Base-by-base conservation (phyloP, 2,329 filamentous ascomycete genomes). In the Fusarium irregulare region DNA sequence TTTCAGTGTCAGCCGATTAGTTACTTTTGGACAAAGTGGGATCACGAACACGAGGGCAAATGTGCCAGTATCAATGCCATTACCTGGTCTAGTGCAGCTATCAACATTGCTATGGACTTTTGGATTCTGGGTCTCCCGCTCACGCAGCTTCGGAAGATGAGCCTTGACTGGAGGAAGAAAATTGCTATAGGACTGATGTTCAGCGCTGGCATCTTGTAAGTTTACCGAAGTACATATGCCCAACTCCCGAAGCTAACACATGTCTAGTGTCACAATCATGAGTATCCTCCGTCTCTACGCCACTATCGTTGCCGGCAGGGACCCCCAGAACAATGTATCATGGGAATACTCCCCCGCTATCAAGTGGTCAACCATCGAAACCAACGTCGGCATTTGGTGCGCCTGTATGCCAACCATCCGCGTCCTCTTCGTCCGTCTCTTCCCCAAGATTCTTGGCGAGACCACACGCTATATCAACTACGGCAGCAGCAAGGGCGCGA, bases 21-120 rank as follows among this genome's bases (percentile, higher is more conserved):
- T 13, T 84, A 81, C 60, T 85, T 83, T 72, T 90, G 88, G 88
- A 79, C 76, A 0, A 77, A 77, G 13, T 89, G 87, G 86, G 82
- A 86, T 51, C 81, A 80, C 1, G 75, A 82, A 57, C 79, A 83
- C 32, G 8, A 74, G 1, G 87, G 87, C 1, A 76, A 65, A 1
- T 90, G 88, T 69, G 72, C 85, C 23, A 79, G 86, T 56, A 76
- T 84, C 61, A 86, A 85, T 64, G 76, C 77, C 3, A 78, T 87
- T 6, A 81, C 78, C 1, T 88, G 84, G 83, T 79, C 83, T 18
- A 84, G 85, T 40, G 86, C 86, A 0, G 81, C 73, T 18, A 81
- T 87, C 54, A 85, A 84, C 60, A 87, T 89, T 34, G 76, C 76
- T 0, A 76, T 86, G 28, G 87, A 89, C 62, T 14, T 85, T 3